phyloP scores from a whole-genome alignment of 257 asterid genomes.

The Primulina eburnea region DNA sequence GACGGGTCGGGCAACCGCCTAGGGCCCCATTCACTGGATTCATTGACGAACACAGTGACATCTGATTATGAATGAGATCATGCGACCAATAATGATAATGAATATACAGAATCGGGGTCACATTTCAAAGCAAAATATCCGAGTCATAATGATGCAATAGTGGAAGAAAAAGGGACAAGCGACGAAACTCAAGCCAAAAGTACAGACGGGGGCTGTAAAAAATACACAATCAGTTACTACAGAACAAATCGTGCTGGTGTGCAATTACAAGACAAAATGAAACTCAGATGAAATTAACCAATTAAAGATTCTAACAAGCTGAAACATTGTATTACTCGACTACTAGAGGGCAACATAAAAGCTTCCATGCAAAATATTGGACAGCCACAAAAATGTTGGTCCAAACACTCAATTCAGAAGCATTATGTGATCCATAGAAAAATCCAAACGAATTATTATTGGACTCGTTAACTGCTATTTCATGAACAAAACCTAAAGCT shows the following conservation, averaged over 20 bases:
- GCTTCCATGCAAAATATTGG: slow-evolving; percentile 29
- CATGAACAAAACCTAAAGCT: slow-evolving; percentile 43
- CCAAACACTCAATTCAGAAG: slow-evolving; percentile 28
- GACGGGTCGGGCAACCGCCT: too few relatives aligned
- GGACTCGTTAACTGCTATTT: slow-evolving; percentile 1
- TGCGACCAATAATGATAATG: neutral
- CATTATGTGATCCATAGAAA: slow-evolving; percentile 29
- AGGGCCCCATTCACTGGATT: too few relatives aligned
- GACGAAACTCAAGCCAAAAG: neutral
- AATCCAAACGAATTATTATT: slow-evolving; percentile 9
- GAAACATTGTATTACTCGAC: slow-evolving; percentile 25
- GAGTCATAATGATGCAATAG: neutral
- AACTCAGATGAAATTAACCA: slow-evolving; percentile 19
- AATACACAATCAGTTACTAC: neutral
- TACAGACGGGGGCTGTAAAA: neutral
- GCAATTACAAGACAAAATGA: slow-evolving; percentile 17
- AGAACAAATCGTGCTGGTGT: slow-evolving; percentile 10
- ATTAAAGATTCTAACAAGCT: slow-evolving; percentile 16
- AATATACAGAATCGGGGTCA: neutral
- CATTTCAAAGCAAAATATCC: neutral
- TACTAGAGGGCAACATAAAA: slow-evolving; percentile 16
- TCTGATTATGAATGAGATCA: too few relatives aligned
- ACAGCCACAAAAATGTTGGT: slow-evolving; percentile 33
- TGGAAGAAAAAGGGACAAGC: neutral
- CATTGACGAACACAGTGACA: too few relatives aligned